Percentiles rank a stretch among this genome's conserved stretches.
phyloP scores from a whole-genome alignment of 148 eudicot genomes.

The Dianthus caryophyllus region DNA sequence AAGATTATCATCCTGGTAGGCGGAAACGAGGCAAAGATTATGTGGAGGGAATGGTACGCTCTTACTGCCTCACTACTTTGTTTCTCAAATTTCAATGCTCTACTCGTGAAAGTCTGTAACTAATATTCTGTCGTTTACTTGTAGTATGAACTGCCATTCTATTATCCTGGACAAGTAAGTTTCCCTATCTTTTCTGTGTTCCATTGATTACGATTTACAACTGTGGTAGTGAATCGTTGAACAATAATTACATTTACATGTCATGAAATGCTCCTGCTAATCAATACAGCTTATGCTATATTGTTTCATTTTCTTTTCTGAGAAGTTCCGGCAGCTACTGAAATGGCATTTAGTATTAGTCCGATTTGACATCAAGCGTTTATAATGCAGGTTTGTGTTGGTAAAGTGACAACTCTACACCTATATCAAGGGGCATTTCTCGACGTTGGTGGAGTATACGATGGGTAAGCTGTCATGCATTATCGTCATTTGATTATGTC shows the following conservation, averaged over 20 bases:
- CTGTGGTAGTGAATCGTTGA: background rate
- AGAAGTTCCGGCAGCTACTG: background rate
- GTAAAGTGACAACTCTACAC: slow-evolving; percentile 85
- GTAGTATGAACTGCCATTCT: slow-evolving; percentile 99
- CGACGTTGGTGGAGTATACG: slow-evolving; percentile 98
- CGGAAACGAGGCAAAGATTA: slow-evolving; percentile 98
- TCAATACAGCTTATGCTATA: background rate
- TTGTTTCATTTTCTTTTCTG: background rate
- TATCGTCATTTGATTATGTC: background rate
- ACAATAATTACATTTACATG: background rate
- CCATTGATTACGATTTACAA: too few relatives aligned
- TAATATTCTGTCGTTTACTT: slow-evolving; percentile 25
- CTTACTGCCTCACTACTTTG: background rate
- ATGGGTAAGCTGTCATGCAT: slow-evolving; percentile 51
- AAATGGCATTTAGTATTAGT: background rate
- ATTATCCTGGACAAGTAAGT: slow-evolving; percentile 98
- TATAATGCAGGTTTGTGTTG: slow-evolving; percentile 69
- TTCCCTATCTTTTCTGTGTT: background rate
- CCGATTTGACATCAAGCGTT: background rate
- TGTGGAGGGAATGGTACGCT: slow-evolving; percentile 82
- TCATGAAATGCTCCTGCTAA: background rate
- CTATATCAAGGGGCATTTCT: slow-evolving; percentile 98
- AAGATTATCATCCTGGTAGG: slow-evolving; percentile 95
- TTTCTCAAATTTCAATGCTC: slow-evolving; percentile 8
- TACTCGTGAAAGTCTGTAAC: slow-evolving; percentile 13